These are phyloP conservation scores for Cudoniella acicularis DNA, from an alignment of 495 filamentous ascomycete species.

Conservation along the genomic window DNA sequence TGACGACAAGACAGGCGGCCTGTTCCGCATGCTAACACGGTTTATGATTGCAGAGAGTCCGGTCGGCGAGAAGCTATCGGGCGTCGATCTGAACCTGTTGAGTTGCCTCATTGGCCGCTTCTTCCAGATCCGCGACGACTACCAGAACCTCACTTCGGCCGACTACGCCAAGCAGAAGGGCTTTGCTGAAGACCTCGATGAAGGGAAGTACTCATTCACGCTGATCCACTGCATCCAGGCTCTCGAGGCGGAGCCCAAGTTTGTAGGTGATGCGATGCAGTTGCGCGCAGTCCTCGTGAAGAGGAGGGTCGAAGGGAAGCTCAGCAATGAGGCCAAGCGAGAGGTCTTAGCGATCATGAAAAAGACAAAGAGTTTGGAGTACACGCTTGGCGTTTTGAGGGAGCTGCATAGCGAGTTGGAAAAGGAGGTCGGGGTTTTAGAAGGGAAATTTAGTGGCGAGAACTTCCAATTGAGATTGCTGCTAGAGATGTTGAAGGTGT, in stretches of 20 bases:
- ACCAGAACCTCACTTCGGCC: conserved; percentile 28
- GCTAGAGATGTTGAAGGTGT: not conserved
- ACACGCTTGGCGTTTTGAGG: not conserved
- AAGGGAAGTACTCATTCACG: conserved; percentile 37
- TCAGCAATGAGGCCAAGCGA: not conserved
- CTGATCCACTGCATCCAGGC: conserved; percentile 26
- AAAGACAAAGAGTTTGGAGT: not conserved
- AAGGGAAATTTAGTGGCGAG: not conserved
- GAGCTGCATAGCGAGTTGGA: not conserved
- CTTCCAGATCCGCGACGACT: conserved; percentile 39
- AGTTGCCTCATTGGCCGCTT: conserved; percentile 26
- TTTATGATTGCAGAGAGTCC: conserved; percentile 25
- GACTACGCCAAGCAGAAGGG: conserved; percentile 34
- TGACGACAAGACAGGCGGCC: conserved; percentile 34
- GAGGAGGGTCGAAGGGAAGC: not conserved
- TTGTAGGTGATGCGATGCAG: too few relatives aligned
- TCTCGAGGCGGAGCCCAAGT: not conserved
- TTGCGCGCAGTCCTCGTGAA: too few relatives aligned
- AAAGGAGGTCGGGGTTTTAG: not conserved
- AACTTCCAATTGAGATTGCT: not conserved
- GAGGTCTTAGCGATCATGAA: not conserved
- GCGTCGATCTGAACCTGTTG: conserved; percentile 19
- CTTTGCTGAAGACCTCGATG: conserved; percentile 38
- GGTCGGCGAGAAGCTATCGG: not conserved
- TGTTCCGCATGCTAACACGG: conserved; percentile 29